A percentile compares a stretch with the other conserved stretches of the same genome.
These are phyloP conservation scores for Microdochium nivale DNA, from an alignment of 2,329 filamentous ascomycete species.

Conservation along the genomic window DNA sequence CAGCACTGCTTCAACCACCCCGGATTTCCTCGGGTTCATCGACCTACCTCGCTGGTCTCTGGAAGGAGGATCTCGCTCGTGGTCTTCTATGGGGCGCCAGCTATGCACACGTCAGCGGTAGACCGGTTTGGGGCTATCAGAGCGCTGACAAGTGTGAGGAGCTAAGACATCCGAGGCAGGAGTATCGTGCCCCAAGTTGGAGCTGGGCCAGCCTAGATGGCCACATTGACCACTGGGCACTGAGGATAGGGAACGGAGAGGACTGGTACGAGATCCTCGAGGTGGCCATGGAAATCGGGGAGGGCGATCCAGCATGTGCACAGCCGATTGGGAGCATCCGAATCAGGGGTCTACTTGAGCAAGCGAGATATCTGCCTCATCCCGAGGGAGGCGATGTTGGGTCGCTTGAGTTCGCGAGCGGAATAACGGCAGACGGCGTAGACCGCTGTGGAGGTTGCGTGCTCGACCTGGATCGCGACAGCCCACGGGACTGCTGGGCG, in stretches of 20 bases:
- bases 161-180: conserved; percentile 2
- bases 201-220: conserved; percentile 12
- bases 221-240: conserved; percentile 9
- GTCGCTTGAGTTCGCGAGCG: not conserved
- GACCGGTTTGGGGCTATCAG: conserved; percentile 7
- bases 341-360: conserved; percentile 6
- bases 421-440: not conserved
- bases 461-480: not conserved
- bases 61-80: conserved; percentile 9
- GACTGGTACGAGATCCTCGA: conserved; percentile 5
- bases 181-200: conserved; percentile 10
- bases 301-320: conserved; percentile 3
- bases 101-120: conserved; percentile 7
- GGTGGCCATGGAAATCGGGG: conserved; percentile 5
- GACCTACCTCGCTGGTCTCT: conserved; percentile 11
- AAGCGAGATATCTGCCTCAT: conserved; percentile 8
- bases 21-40: conserved; percentile 1
- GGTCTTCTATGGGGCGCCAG: conserved; percentile 10
- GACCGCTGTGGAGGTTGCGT: not conserved
- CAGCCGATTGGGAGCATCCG: conserved; percentile 3
- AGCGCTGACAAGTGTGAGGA: conserved; percentile 2
- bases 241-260: not conserved
- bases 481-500: not conserved
- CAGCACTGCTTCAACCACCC: conserved; percentile 4
- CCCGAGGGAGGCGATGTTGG: not conserved